Evolutionary conservation across 805 yeast species (phyloP).

Genomic region (Myxozyma neotropica): DNA sequence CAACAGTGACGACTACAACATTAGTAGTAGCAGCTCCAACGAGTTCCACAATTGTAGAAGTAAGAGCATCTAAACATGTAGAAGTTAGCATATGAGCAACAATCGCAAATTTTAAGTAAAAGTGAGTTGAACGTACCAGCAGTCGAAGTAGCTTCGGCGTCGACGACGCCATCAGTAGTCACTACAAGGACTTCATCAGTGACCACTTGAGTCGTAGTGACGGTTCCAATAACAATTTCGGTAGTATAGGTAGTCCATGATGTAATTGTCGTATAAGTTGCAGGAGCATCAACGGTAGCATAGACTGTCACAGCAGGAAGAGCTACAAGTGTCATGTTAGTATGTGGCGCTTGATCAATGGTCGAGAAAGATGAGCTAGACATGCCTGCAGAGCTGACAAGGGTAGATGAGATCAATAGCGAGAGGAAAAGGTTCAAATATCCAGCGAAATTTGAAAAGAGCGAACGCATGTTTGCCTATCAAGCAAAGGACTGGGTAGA

Average conservation of each 20-base stretch:
- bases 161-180: slow-evolving; percentile 1
- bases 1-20: not conserved
- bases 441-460: not conserved
- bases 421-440: not conserved
- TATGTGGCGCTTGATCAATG: too few species aligned
- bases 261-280: slow-evolving; percentile 26
- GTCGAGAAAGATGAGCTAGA: not conserved
- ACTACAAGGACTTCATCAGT: slow-evolving; percentile 22
- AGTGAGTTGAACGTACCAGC: not conserved
- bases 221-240: slow-evolving; percentile 26
- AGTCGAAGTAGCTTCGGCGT: slow-evolving; percentile 2
- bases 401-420: not conserved
- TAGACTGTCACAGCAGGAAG: slow-evolving; percentile 23
- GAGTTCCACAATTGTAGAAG: not conserved
- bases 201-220: slow-evolving; percentile 28
- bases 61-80: not conserved
- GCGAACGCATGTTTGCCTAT: not conserved
- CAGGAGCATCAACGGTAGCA: slow-evolving; percentile 21
- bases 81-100: not conserved
- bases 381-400: slow-evolving; percentile 6
- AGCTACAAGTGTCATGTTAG: slow-evolving; percentile 8
- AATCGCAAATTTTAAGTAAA: not conserved
- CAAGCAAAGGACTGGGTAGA: too few species aligned
- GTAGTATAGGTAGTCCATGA: slow-evolving; percentile 16
- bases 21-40: slow-evolving; percentile 4